Conservation (phyloP, 139 green algal species). For the Chlamydomonas schloesseri region DNA sequence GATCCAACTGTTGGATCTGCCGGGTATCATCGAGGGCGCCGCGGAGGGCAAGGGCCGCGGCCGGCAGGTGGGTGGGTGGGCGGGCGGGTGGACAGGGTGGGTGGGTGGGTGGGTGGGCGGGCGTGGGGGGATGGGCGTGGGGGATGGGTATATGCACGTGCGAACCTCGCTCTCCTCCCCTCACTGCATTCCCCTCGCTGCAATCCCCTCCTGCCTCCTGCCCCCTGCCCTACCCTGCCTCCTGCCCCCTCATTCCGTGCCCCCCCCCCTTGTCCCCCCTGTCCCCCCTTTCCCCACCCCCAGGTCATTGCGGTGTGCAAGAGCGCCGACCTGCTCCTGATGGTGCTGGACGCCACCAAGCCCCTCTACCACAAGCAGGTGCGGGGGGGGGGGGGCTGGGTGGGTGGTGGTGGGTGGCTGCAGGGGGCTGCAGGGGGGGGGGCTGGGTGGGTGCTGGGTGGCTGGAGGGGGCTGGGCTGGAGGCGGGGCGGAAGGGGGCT, state of each 20-base stretch:
- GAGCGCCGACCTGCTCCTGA: conserved; percentile 96
- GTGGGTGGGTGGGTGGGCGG: background rate
- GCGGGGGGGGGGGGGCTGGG: too few relatives aligned
- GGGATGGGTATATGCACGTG: too few relatives aligned
- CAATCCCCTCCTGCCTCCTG: too few relatives aligned
- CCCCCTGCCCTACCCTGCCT: too few relatives aligned
- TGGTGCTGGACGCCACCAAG: conserved; percentile 99
- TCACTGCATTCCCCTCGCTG: too few relatives aligned
- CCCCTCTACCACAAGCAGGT: conserved; percentile 71
- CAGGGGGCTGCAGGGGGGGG: too few relatives aligned
- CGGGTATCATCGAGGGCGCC: conserved; percentile 99
- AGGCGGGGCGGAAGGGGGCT: too few relatives aligned
- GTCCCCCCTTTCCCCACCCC: background rate
- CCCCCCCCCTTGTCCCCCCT: background rate
- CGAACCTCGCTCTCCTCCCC: too few relatives aligned
- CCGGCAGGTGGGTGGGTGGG: conserved; percentile 70
- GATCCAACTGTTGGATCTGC: conserved; percentile 99
- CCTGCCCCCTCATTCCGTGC: too few relatives aligned
- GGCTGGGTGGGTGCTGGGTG: too few relatives aligned
- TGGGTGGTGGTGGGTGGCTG: too few relatives aligned
- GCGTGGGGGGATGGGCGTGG: background rate
- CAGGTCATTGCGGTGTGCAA: conserved; percentile 99
- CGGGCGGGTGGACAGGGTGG: background rate
- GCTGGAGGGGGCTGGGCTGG: too few relatives aligned
- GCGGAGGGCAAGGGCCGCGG: conserved; percentile 94